These are phyloP conservation scores for Pichia deserticola DNA, from an alignment of 805 yeast genomes.

Conservation along the genomic window DNA sequence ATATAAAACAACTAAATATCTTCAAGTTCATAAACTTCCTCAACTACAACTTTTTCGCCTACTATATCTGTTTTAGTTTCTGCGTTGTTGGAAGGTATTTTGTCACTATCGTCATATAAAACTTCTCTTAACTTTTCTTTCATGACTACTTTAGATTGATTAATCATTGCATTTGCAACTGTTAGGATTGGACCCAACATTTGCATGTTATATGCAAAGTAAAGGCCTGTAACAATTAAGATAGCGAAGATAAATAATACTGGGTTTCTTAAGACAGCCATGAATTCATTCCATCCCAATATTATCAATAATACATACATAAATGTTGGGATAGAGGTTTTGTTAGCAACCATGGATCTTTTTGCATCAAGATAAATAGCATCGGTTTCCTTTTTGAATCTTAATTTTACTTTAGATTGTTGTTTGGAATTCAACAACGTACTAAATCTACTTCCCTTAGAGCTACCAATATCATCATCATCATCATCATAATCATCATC, in stretches of 20 bases:
- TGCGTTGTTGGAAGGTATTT: neutral
- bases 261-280: constrained; percentile 83
- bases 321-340: constrained; percentile 77
- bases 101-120: constrained; percentile 40
- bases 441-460: constrained; percentile 39
- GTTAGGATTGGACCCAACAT: constrained; percentile 69
- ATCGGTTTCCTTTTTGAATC: constrained; percentile 70
- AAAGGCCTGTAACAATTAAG: constrained; percentile 50
- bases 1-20: constrained; percentile 1
- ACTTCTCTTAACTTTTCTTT: constrained; percentile 55
- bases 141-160: constrained; percentile 48
- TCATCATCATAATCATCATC: constrained; percentile 24
- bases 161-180: constrained; percentile 49
- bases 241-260: constrained; percentile 60
- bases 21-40: constrained; percentile 12
- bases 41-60: neutral
- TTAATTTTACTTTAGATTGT: constrained; percentile 46
- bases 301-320: constrained; percentile 65
- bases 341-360: constrained; percentile 71
- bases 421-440: constrained; percentile 52
- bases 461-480: constrained; percentile 30
- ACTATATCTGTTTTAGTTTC: neutral
- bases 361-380: constrained; percentile 80
- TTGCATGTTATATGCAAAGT: constrained; percentile 61
- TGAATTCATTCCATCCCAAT: constrained; percentile 93